Conservation (phyloP, 2,329 filamentous ascomycete species). For the Neurospora crassa region DNA sequence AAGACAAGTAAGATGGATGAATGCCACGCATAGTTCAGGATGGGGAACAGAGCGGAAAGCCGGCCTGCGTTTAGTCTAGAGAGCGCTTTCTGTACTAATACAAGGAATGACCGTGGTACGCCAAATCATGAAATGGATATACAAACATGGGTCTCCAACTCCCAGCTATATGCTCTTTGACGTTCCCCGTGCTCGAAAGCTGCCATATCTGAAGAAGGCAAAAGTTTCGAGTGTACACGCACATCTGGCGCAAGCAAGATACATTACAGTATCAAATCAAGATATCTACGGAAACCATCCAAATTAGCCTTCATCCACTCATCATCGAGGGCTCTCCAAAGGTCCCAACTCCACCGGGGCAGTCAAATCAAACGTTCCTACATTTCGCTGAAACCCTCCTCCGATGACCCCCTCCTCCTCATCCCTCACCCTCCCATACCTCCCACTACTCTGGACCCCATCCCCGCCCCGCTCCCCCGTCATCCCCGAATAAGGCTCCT, state of each 20-base stretch:
- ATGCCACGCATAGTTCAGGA: background rate
- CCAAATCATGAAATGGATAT: constrained; percentile 7
- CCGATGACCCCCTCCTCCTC: constrained; percentile 37
- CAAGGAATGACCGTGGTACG: constrained; percentile 10
- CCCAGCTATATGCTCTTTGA: background rate
- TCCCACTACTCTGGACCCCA: constrained; percentile 16
- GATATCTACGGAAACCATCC: background rate
- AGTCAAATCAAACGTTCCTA: constrained; percentile 21
- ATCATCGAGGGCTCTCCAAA: background rate
- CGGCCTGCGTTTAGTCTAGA: constrained; percentile 8
- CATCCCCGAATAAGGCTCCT: constrained; percentile 44
- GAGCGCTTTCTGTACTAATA: constrained; percentile 22
- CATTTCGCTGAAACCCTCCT: constrained; percentile 21
- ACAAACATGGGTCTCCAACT: background rate
- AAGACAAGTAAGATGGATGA: constrained; percentile 44
- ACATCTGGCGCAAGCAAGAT: background rate
- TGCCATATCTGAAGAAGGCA: background rate
- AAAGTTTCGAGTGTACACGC: background rate
- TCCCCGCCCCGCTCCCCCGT: background rate
- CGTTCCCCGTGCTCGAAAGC: background rate
- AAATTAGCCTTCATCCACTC: background rate
- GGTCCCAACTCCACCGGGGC: background rate
- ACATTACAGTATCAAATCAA: background rate
- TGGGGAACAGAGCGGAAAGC: background rate
- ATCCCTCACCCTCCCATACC: constrained; percentile 38